phyloP scores from a whole-genome alignment of 352 stramenopile species.

The Phytopythium cucurbitacearum region DNA sequence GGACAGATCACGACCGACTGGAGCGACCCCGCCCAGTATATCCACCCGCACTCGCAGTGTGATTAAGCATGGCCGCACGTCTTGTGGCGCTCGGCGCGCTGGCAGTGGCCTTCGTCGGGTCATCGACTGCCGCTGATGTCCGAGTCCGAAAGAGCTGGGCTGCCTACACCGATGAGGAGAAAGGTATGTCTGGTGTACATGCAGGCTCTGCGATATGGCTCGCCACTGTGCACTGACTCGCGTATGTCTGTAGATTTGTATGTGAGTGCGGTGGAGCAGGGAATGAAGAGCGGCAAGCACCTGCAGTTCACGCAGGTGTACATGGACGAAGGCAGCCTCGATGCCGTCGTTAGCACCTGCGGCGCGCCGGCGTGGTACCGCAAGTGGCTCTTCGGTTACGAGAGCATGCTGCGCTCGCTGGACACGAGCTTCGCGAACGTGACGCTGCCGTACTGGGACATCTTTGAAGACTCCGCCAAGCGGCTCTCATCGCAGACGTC shows the following conservation, averaged over 20 bases:
- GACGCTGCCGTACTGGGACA: slow-evolving; percentile 64
- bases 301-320: slow-evolving; percentile 54
- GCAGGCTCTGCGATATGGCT: background rate
- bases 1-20: no score
- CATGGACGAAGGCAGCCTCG: slow-evolving; percentile 32
- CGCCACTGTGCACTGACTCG: slow-evolving; percentile 1
- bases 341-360: slow-evolving; percentile 38
- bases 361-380: slow-evolving; percentile 60
- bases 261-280: slow-evolving; percentile 38
- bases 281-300: slow-evolving; percentile 48
- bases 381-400: slow-evolving; percentile 61
- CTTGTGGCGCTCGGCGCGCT: background rate
- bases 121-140: background rate
- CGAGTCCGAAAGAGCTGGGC: slow-evolving; percentile 33
- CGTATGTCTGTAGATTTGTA: slow-evolving; percentile 23
- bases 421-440: slow-evolving; percentile 33
- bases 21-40: no score
- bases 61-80: background rate
- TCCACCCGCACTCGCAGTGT: no score
- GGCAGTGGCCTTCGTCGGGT: background rate
- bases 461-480: slow-evolving; percentile 55
- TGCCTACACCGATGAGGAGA: slow-evolving; percentile 19
- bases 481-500: slow-evolving; percentile 30
- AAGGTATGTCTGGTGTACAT: slow-evolving; percentile 13
- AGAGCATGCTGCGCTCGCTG: slow-evolving; percentile 64